Base-by-base conservation (phyloP, 1,284 basidiomycete genomes). In the Trametes sp. region DNA sequence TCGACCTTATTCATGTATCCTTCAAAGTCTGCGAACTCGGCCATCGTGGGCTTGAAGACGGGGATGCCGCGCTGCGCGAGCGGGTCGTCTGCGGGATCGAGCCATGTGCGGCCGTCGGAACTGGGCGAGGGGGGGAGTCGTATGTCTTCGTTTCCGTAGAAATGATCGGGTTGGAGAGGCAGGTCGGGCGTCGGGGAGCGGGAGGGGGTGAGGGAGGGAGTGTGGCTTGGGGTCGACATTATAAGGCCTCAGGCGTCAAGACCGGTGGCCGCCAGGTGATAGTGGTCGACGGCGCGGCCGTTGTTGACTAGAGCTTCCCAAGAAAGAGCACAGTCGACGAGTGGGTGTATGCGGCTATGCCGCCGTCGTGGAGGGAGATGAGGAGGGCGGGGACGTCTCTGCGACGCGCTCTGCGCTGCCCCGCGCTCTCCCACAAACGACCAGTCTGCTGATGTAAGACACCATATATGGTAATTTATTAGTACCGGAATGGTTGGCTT, bases 31-130 rank as follows among this genome's bases (percentile, higher is more conserved):
- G 82, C 73, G 70, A 96, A 97, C 70, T 96, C 93, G 55, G 90
- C 88, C 85, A 95, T 89, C 1, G 91, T 88, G 6, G 96, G 96
- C 73, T 89, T 92, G 84, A 98, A 98, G 16, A 98, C 93, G 16
- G 96, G 96, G 51, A 98, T 96, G 44, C 96, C 96, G 57, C 93
- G 87, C 70, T 88, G 83, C 0, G 93, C 93, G n/a, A 88, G 75
- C 13, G 89, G 92, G 80, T 96, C 95, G 73, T 95, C 93, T 49
- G 86, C 84, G 16, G 94, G 95, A 74, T 85, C 86, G 53, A 92
- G 80, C 84, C 87, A 91, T 45, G 81, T 79, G 65, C 83, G 82
- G 46, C 84, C 86, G 64, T 85, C 82, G 2, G 86, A 86, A 66
- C 81, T 74, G 11, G 87, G 86, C 7, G 87, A 88, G 5, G 82